phyloP scores from a whole-genome alignment of 768 basidiomycete species.

The Phlebiopsis gigantea region DNA sequence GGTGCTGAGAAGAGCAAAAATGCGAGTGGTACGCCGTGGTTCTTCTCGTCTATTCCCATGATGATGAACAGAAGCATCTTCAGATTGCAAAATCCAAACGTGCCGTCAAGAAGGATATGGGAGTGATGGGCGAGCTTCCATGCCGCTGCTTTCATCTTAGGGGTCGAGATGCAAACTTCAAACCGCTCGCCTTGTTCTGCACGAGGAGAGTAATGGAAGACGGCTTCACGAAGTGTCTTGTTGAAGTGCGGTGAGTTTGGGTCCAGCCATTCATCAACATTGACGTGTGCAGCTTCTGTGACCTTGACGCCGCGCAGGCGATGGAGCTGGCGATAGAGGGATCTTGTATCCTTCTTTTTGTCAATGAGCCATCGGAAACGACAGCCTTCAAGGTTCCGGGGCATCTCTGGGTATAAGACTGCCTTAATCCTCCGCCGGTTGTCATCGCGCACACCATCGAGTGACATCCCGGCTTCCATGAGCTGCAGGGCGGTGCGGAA shows the following conservation, averaged over 20 bases:
- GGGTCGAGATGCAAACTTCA: slow-evolving; percentile 6
- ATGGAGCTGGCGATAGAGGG: slow-evolving; percentile 21
- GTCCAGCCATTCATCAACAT: slow-evolving; percentile 11
- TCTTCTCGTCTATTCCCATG: slow-evolving; percentile 27
- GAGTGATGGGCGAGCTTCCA: slow-evolving; percentile 9
- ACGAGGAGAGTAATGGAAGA: slow-evolving; percentile 11
- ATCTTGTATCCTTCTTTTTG: slow-evolving; percentile 12
- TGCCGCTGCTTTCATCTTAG: slow-evolving; percentile 10
- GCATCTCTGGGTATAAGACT: slow-evolving; percentile 6
- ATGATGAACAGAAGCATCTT: slow-evolving; percentile 26
- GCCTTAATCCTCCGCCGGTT: slow-evolving; percentile 2
- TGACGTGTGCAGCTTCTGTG: background rate
- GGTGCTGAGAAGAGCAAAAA: slow-evolving; percentile 29
- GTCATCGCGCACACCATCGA: background rate
- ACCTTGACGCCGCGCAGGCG: slow-evolving; percentile 1
- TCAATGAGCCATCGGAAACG: slow-evolving; percentile 17
- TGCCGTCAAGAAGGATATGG: slow-evolving; percentile 21
- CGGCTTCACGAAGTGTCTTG: background rate
- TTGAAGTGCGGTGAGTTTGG: slow-evolving; percentile 2
- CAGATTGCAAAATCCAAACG: slow-evolving; percentile 18
- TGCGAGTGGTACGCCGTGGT: slow-evolving; percentile 27
- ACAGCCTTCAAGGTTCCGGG: background rate
- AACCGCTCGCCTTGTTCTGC: background rate
- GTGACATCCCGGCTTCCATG: background rate
- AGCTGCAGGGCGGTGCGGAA: background rate